Base-by-base conservation (phyloP, 2,329 filamentous ascomycete species). In the Beauveria varroae region DNA sequence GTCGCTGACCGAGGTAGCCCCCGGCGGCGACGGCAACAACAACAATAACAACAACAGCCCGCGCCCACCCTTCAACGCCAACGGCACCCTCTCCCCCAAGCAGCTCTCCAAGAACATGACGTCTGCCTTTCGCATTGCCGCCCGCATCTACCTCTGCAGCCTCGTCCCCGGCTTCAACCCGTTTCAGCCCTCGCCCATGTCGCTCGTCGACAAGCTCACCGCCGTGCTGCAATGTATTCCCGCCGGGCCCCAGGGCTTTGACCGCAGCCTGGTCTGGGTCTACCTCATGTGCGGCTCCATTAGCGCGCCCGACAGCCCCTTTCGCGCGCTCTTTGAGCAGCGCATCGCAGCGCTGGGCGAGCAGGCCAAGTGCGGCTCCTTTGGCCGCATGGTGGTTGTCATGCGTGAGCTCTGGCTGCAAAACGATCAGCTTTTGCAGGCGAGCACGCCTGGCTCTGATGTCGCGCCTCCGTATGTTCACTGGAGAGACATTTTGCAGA, bases 111-210 rank as follows among this genome's bases (percentile, higher is more conserved):
- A 85, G 74, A 96, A 96, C 79, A 91, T 98, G 75, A 96, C 92
- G 0, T 84, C 88, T 46, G 86, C 96, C 49, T 99, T 96, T 85
- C 90, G 93, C 68, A 80, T 96, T 59, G 93, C 93, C 2, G 93
- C 93, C 3, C 89, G 93, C 70, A 92, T 99, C 76, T 97, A 97
- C 76, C 86, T 98, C n/a, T 96, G 92, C 85, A 93, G 90, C 71
- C 81, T 99, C 41, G 90, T 98, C 0, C 93, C 93, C 0, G 92
- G 92, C 61, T 95, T 93, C 76, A 86, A 88, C 68, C 89, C 89
- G 53, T 82, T 81, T 62, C 88, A 95, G 68, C 79, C 80, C 9
- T 91, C 87, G 72, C 93, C 87, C 69, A 79, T 88, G 68, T 87
- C 87, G 66, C 82, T 98, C 26, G 85, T 97, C 47, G 84, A 89